Percentiles rank a stretch among this genome's conserved stretches.
These are phyloP conservation scores for Batrachochytrium dendrobatidis DNA, from an alignment of 371 early-diverging fungal species.

Conservation along the genomic window DNA sequence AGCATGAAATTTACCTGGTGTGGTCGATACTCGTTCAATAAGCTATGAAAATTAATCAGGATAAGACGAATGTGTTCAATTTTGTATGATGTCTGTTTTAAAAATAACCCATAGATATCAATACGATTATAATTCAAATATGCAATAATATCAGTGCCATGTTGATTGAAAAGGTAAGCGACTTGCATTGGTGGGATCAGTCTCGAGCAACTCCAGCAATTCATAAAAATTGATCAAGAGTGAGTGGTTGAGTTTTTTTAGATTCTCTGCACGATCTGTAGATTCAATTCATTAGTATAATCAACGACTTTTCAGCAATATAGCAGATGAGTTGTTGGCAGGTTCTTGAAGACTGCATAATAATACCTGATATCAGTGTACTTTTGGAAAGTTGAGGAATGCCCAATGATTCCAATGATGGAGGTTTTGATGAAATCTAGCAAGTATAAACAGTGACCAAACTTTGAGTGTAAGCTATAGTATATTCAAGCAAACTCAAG, in stretches of 20 bases:
- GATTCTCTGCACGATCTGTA: constrained; percentile 60
- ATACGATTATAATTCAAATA: no score
- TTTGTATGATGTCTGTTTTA: constrained; percentile 10
- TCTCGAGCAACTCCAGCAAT: constrained; percentile 25
- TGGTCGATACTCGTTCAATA: constrained; percentile 30
- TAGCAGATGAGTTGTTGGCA: background rate
- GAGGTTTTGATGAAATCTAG: no score
- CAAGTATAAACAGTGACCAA: no score
- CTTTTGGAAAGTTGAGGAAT: background rate
- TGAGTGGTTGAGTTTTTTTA: constrained; percentile 65
- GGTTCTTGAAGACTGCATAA: background rate
- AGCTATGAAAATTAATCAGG: constrained; percentile 27
- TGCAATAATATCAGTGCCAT: no score
- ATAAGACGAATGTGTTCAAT: constrained; percentile 21
- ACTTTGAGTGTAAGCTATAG: no score
- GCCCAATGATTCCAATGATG: background rate
- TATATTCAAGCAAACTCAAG: no score
- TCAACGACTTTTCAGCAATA: background rate
- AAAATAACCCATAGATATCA: no score
- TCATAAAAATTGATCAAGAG: constrained; percentile 63
- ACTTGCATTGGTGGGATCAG: background rate
- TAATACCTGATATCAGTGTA: background rate
- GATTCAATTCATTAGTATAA: background rate
- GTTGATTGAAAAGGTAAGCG: constrained; percentile 24
- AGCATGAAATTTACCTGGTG: constrained; percentile 21